Percentiles rank a stretch among this genome's conserved stretches.
Conservation (phyloP, 768 basidiomycete genomes). For the Fomitopsis serialis region DNA sequence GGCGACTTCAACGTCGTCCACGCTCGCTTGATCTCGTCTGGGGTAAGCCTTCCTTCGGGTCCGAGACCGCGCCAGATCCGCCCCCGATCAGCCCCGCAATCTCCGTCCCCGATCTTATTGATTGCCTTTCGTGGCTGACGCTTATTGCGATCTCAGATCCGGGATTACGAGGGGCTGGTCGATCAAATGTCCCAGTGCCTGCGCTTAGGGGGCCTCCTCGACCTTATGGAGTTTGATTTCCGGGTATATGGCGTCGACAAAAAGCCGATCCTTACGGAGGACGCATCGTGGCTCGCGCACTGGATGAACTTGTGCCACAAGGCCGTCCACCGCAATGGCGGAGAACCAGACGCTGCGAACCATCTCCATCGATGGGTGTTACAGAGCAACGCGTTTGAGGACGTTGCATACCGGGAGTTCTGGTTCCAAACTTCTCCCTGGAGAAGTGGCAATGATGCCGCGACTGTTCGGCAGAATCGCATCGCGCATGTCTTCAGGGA, state of each 20-base stretch:
- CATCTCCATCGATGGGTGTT: conserved; percentile 51
- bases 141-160: conserved; percentile 43
- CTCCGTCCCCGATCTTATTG: conserved; percentile 12
- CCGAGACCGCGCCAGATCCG: conserved; percentile 8
- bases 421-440: conserved; percentile 62
- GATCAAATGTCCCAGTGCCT: conserved; percentile 64
- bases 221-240: conserved; percentile 69
- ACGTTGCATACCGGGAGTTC: conserved; percentile 50
- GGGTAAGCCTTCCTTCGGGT: conserved; percentile 39
- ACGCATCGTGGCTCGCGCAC: conserved; percentile 54
- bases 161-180: conserved; percentile 57
- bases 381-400: conserved; percentile 52
- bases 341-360: conserved; percentile 55
- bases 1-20: conserved; percentile 76
- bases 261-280: conserved; percentile 35
- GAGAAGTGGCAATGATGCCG: conserved; percentile 25
- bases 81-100: conserved; percentile 8
- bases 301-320: conserved; percentile 53
- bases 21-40: conserved; percentile 64
- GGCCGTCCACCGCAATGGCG: conserved; percentile 54
- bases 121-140: conserved; percentile 7
- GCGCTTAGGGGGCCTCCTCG: conserved; percentile 64
- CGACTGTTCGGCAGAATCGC: conserved; percentile 31
- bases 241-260: conserved; percentile 50
- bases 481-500: conserved; percentile 46